A percentile compares a stretch with the other conserved stretches of the same genome.
Conservation (phyloP, 1,139 yeast species). For the Torulaspora globosa region DNA sequence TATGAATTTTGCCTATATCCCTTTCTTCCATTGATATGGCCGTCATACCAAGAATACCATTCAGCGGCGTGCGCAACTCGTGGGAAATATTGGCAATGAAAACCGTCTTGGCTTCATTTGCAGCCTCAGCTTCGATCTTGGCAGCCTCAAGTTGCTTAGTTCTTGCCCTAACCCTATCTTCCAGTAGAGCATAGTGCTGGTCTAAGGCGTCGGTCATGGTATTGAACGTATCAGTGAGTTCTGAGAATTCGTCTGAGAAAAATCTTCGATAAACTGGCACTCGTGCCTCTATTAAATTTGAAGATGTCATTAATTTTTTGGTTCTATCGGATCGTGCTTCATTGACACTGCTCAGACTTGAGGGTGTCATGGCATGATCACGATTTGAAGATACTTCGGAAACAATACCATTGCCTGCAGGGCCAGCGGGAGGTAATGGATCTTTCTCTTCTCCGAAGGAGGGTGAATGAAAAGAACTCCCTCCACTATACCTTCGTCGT, state of each 20-base stretch:
- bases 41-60: constrained; percentile 95
- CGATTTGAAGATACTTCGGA: constrained; percentile 16
- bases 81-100: constrained; percentile 96
- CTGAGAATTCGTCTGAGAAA: constrained; percentile 81
- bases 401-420: constrained; percentile 2
- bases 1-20: constrained; percentile 61
- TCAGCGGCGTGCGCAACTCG: constrained; percentile 89
- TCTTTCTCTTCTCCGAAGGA: constrained; percentile 11
- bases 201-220: constrained; percentile 87
- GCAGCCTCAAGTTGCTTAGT: constrained; percentile 88
- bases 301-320: constrained; percentile 37
- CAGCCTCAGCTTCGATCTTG: constrained; percentile 84
- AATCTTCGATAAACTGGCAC: constrained; percentile 56
- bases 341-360: constrained; percentile 14
- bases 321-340: constrained; percentile 24
- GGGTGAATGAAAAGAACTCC: constrained; percentile 19
- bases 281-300: constrained; percentile 41
- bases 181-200: constrained; percentile 75
- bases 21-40: constrained; percentile 86
- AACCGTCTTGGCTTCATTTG: constrained; percentile 87
- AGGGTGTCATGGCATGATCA: constrained; percentile 9
- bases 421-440: not conserved
- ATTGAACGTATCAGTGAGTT: constrained; percentile 82
- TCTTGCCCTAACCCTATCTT: constrained; percentile 83
- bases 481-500: constrained; percentile 16